Evolutionary conservation across 1,139 yeast species (phyloP).

Genomic region (Meyerozyma athensensis): DNA sequence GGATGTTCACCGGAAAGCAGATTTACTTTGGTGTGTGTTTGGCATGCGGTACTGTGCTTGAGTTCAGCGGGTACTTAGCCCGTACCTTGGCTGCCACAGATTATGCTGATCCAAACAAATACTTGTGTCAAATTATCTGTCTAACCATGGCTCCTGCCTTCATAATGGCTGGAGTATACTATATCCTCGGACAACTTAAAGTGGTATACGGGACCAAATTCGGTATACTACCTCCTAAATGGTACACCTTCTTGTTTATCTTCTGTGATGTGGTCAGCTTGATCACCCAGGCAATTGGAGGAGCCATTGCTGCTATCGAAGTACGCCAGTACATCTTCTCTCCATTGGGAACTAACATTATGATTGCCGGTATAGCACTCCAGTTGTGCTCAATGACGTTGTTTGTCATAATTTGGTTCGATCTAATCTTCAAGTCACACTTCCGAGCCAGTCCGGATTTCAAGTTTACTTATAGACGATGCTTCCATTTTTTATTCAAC

Average conservation of each 20-base stretch:
- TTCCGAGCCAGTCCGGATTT: constrained; percentile 18
- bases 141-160: constrained; percentile 39
- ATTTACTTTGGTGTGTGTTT: constrained; percentile 20
- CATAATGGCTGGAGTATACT: constrained; percentile 38
- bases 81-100: constrained; percentile 17
- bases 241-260: constrained; percentile 34
- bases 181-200: constrained; percentile 30
- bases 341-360: constrained; percentile 26
- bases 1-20: constrained; percentile 9
- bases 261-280: constrained; percentile 30
- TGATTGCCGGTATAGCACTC: constrained; percentile 37
- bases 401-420: constrained; percentile 23
- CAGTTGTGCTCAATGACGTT: constrained; percentile 36
- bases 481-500: constrained; percentile 19
- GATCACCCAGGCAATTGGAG: constrained; percentile 35
- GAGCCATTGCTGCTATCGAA: constrained; percentile 29
- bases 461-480: constrained; percentile 10
- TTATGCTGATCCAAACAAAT: constrained; percentile 17
- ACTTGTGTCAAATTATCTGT: constrained; percentile 29
- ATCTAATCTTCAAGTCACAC: constrained; percentile 22
- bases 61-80: constrained; percentile 23
- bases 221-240: constrained; percentile 26
- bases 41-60: constrained; percentile 14
- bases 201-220: constrained; percentile 24
- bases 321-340: constrained; percentile 16